Conservation (phyloP, 2,329 filamentous ascomycete genomes). For the Colletotrichum truncatum region DNA sequence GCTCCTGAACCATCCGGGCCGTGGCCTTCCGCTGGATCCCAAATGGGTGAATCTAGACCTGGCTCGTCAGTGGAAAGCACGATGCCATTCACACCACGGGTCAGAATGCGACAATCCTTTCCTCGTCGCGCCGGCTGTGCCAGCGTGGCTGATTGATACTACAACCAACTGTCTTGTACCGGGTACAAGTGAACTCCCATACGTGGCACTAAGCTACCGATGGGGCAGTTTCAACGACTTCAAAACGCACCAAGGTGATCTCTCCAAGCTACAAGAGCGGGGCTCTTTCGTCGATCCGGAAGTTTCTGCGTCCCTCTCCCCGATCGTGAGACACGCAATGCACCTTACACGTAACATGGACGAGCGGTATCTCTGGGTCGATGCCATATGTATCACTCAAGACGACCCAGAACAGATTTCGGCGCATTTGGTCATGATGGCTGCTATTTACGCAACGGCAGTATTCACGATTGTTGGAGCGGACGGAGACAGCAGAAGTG, state of each 20-base stretch:
- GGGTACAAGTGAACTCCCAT: neutral
- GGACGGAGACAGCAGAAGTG: neutral
- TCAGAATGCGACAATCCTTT: neutral
- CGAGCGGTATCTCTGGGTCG: slow-evolving; percentile 1
- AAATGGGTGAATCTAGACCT: neutral
- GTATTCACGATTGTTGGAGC: neutral
- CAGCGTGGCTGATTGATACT: neutral
- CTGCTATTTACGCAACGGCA: neutral
- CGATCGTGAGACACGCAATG: neutral
- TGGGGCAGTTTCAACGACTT: neutral
- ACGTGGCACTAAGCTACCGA: neutral
- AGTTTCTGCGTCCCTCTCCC: neutral
- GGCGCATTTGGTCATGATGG: neutral
- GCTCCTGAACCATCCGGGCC: neutral
- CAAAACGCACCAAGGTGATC: neutral
- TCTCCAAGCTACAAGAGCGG: neutral
- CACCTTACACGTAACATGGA: neutral
- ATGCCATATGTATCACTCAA: neutral
- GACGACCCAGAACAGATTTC: neutral
- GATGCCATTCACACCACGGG: neutral
- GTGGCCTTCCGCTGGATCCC: neutral
- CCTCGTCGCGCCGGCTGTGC: neutral
- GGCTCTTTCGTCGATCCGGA: neutral
- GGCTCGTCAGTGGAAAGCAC: neutral
- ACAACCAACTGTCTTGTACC: neutral